A percentile compares a stretch with the other conserved stretches of the same genome.
Evolutionary conservation across 108 stramenopile genomes (phyloP).

Genomic region (Seminavis robusta): DNA sequence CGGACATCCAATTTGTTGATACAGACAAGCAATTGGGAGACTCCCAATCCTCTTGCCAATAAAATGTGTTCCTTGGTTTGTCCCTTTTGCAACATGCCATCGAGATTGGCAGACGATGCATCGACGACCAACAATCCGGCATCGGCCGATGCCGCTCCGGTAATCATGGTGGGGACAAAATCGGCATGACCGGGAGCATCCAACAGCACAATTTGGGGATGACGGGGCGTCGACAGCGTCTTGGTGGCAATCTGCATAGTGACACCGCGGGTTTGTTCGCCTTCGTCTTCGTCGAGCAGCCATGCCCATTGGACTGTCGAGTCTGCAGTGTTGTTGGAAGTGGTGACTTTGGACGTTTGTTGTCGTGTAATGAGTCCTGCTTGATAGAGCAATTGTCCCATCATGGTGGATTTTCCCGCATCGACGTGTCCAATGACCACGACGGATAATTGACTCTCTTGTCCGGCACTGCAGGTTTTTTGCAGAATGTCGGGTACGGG

Average conservation of each 20-base stretch:
- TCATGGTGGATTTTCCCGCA: slow-evolving; percentile 92
- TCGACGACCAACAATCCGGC: slow-evolving; percentile 93
- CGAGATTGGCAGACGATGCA: slow-evolving; percentile 79
- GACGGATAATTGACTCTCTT: slow-evolving; percentile 14
- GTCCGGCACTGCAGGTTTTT: not conserved
- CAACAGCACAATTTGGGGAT: slow-evolving; percentile 81
- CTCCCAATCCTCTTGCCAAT: slow-evolving; percentile 94
- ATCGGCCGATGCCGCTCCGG: slow-evolving; percentile 97
- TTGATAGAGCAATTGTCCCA: slow-evolving; percentile 75
- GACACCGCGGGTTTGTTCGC: slow-evolving; percentile 98
- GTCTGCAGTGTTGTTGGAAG: slow-evolving; percentile 26
- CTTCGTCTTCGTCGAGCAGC: slow-evolving; percentile 97
- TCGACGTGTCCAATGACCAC: slow-evolving; percentile 84
- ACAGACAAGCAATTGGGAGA: slow-evolving; percentile 94
- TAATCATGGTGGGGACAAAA: slow-evolving; percentile 97
- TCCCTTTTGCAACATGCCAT: slow-evolving; percentile 86
- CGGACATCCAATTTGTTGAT: slow-evolving; percentile 97
- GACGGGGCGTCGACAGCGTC: slow-evolving; percentile 57
- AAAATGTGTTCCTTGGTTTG: slow-evolving; percentile 96
- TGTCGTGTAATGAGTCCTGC: slow-evolving; percentile 52
- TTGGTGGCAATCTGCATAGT: slow-evolving; percentile 99
- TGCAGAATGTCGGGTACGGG: slow-evolving; percentile 1
- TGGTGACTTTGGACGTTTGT: slow-evolving; percentile 28
- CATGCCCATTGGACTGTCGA: slow-evolving; percentile 86
- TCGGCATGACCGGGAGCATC: slow-evolving; percentile 97